A percentile compares a stretch with the other conserved stretches of the same genome.
Conservation (phyloP, 495 filamentous ascomycete genomes). For the Xylaria intraflava region DNA sequence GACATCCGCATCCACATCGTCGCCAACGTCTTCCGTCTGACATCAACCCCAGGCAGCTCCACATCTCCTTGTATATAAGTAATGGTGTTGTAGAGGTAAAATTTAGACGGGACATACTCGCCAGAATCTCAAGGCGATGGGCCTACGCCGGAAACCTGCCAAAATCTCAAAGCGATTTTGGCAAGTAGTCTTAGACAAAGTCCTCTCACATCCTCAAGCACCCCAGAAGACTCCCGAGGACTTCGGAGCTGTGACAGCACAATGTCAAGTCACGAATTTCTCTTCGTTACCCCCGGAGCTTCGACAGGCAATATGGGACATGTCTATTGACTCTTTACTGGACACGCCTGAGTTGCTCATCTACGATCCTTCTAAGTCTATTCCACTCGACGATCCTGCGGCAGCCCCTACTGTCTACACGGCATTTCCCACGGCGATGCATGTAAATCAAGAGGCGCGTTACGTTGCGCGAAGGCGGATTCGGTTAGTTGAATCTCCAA, state of each 20-base stretch:
- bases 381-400: not conserved
- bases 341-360: not conserved
- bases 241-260: not conserved
- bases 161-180: not conserved
- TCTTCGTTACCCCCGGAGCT: not conserved
- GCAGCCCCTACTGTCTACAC: not conserved
- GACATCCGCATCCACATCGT: no score
- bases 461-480: not conserved
- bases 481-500: not conserved
- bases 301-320: conserved; percentile 2
- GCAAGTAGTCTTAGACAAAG: no score
- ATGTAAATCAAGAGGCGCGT: not conserved
- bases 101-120: no score
- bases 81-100: no score
- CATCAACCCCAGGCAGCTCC: no score
- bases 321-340: not conserved
- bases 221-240: not conserved
- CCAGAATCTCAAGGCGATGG: no score
- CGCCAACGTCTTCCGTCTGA: no score
- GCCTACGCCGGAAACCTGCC: no score
- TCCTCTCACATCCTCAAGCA: not conserved
- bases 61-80: no score
- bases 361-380: not conserved
- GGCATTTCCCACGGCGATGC: not conserved
- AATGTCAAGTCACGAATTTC: not conserved